Conservation (phyloP, 768 basidiomycete genomes). For the Gautieria morchelliformis region DNA sequence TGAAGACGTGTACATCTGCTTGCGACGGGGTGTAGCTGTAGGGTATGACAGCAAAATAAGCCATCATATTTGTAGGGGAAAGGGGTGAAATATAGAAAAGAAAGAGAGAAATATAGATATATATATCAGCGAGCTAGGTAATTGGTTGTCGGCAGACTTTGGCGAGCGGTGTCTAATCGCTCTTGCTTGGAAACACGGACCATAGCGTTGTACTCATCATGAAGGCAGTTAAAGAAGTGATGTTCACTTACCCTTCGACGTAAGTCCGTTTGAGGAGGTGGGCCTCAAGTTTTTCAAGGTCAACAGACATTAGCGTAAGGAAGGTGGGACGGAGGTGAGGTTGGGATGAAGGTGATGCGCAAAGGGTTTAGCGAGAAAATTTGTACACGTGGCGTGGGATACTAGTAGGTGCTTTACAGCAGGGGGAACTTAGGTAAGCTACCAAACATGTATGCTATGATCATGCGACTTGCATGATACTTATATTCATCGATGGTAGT, state of each 20-base stretch:
- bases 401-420: background rate
- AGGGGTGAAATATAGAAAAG: background rate
- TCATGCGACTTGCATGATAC: too few relatives aligned
- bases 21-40: constrained; percentile 83
- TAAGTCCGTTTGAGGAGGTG: constrained; percentile 86
- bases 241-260: constrained; percentile 71
- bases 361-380: background rate
- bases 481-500: too few relatives aligned
- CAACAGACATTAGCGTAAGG: constrained; percentile 44
- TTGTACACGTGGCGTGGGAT: constrained; percentile 1
- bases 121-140: constrained; percentile 65
- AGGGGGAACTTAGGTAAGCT: background rate
- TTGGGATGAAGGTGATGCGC: background rate
- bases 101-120: background rate
- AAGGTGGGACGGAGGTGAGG: background rate
- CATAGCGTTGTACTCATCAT: constrained; percentile 76
- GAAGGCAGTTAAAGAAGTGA: constrained; percentile 6
- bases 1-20: constrained; percentile 89
- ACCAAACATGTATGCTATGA: too few relatives aligned
- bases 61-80: background rate
- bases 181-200: constrained; percentile 95
- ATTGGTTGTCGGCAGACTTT: constrained; percentile 58
- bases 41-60: constrained; percentile 7
- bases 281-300: constrained; percentile 67
- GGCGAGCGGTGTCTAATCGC: constrained; percentile 80